Evolutionary conservation across 1,139 yeast genomes (phyloP).

Genomic region (Suhomyces atakaporum): DNA sequence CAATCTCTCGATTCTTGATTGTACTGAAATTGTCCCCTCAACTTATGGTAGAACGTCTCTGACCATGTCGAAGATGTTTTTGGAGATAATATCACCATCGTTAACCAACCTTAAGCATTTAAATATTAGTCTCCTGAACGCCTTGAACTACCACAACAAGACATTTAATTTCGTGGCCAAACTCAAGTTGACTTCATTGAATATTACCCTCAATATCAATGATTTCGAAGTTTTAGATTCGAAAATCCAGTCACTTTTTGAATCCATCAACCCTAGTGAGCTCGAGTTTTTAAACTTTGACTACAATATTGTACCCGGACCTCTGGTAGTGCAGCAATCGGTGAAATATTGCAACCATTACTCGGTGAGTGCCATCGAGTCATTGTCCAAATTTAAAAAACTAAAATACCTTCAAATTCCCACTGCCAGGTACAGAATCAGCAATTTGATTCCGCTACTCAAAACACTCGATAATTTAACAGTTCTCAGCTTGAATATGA

Average conservation of each 20-base stretch:
- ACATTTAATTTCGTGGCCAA: conserved; percentile 14
- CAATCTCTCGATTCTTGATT: conserved; percentile 8
- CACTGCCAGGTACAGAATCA: conserved; percentile 8
- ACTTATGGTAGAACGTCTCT: conserved; percentile 2
- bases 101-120: conserved; percentile 15
- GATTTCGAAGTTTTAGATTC: conserved; percentile 18
- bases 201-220: conserved; percentile 18
- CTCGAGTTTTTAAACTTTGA: conserved; percentile 14
- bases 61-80: conserved; percentile 10
- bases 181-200: conserved; percentile 14
- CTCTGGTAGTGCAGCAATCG: background rate
- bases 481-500: conserved; percentile 6
- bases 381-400: conserved; percentile 3
- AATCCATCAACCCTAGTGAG: conserved; percentile 6
- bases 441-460: conserved; percentile 7
- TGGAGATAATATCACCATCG: conserved; percentile 15
- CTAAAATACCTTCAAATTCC: conserved; percentile 16
- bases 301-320: conserved; percentile 10
- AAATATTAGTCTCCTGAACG: conserved; percentile 22
- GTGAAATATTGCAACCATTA: conserved; percentile 6
- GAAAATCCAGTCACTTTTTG: conserved; percentile 13
- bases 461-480: conserved; percentile 1
- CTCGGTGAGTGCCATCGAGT: conserved; percentile 1
- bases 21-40: conserved; percentile 6
- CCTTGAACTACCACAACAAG: conserved; percentile 19